Evolutionary conservation across 495 filamentous ascomycete genomes (phyloP).

Genomic region (Aspergillus diversus): DNA sequence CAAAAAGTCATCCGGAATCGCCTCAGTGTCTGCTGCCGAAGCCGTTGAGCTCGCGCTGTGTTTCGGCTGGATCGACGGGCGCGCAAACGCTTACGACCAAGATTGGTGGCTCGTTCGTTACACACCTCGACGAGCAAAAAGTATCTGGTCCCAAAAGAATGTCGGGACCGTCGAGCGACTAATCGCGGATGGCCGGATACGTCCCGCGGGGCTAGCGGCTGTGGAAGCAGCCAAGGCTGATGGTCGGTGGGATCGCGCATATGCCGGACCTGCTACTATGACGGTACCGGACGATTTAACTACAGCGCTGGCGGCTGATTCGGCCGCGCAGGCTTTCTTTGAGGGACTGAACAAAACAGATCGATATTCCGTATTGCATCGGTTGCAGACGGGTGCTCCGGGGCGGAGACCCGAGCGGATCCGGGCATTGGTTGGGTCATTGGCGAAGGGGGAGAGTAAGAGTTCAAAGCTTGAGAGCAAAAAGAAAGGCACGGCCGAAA

Average conservation of each 20-base stretch:
- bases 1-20: slow-evolving; percentile 49
- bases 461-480: not conserved
- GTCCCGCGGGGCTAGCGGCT: slow-evolving; percentile 46
- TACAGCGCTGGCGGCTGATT: slow-evolving; percentile 32
- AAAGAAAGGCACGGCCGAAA: not conserved
- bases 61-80: slow-evolving; percentile 65
- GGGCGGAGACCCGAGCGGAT: slow-evolving; percentile 27
- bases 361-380: slow-evolving; percentile 46
- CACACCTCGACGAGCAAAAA: slow-evolving; percentile 56
- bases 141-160: slow-evolving; percentile 57
- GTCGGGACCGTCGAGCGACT: slow-evolving; percentile 49
- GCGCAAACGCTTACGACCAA: slow-evolving; percentile 44
- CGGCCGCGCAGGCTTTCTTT: slow-evolving; percentile 40
- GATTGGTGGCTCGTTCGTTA: slow-evolving; percentile 53
- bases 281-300: slow-evolving; percentile 49
- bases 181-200: slow-evolving; percentile 48
- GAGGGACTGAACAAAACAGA: slow-evolving; percentile 44
- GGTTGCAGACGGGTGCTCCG: slow-evolving; percentile 42
- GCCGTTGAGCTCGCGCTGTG: slow-evolving; percentile 60
- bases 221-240: slow-evolving; percentile 58
- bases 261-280: slow-evolving; percentile 48
- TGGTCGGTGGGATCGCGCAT: slow-evolving; percentile 59
- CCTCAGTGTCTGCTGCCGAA: slow-evolving; percentile 53
- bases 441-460: slow-evolving; percentile 23
- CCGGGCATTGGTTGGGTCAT: slow-evolving; percentile 25